phyloP scores from a whole-genome alignment of 2,329 filamentous ascomycete species.

The Arthrinium phaeospermum region DNA sequence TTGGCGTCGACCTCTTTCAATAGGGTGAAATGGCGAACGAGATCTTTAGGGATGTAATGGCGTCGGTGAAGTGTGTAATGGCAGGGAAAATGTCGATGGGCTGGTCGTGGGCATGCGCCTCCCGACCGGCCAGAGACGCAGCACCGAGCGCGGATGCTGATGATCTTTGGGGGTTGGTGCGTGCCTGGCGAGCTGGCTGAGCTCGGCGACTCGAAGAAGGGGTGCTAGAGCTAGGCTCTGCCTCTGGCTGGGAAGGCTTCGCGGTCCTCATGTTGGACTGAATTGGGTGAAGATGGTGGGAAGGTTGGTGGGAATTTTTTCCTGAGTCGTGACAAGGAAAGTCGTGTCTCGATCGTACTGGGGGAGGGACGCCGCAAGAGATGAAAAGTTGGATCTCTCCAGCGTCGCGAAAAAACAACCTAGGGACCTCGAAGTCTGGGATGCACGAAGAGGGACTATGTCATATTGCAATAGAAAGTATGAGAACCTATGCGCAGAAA shows the following conservation, averaged over 20 bases:
- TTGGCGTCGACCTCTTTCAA: slow-evolving; percentile 98
- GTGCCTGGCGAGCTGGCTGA: slow-evolving; percentile 69
- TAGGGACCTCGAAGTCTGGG: slow-evolving; percentile 12
- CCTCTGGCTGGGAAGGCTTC: slow-evolving; percentile 49
- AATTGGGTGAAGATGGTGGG: slow-evolving; percentile 10
- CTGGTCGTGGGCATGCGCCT: slow-evolving; percentile 56
- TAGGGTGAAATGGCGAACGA: slow-evolving; percentile 92
- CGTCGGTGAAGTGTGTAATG: slow-evolving; percentile 82
- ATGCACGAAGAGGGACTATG: slow-evolving; percentile 11
- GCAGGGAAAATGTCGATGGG: slow-evolving; percentile 71
- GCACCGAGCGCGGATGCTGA: slow-evolving; percentile 48
- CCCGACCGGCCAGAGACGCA: slow-evolving; percentile 50
- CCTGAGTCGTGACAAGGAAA: background rate
- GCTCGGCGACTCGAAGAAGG: slow-evolving; percentile 60
- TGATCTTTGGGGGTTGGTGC: slow-evolving; percentile 66
- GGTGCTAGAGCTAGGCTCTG: slow-evolving; percentile 40
- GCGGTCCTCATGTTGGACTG: slow-evolving; percentile 58
- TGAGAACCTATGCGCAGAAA: slow-evolving; percentile 16
- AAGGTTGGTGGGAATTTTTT: background rate
- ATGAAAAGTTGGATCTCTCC: slow-evolving; percentile 15
- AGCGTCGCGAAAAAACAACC: slow-evolving; percentile 13
- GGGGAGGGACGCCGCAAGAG: slow-evolving; percentile 16
- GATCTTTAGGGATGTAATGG: slow-evolving; percentile 90
- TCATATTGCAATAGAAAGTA: slow-evolving; percentile 17
- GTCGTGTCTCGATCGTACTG: slow-evolving; percentile 8